phyloP scores from a whole-genome alignment of 352 stramenopile species.

The Phytopythium oedochilum region DNA sequence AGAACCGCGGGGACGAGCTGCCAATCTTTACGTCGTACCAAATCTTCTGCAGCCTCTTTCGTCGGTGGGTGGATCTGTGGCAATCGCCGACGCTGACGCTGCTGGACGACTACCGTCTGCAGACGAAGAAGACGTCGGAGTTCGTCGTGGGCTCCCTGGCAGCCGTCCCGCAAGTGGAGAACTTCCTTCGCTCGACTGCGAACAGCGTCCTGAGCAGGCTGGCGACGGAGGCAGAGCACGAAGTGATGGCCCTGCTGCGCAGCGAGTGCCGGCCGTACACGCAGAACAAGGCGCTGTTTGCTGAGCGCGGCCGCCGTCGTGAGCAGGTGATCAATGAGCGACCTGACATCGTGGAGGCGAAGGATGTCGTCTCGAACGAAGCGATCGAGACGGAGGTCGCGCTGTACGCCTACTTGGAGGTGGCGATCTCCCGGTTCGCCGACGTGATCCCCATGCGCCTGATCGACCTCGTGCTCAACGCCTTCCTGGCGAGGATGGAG shows the following conservation, averaged over 20 bases:
- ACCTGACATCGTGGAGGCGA: constrained; percentile 8
- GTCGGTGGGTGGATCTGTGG: constrained; percentile 34
- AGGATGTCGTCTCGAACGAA: constrained; percentile 10
- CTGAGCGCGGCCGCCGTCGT: constrained; percentile 13
- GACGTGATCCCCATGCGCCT: constrained; percentile 31
- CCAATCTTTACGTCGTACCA: constrained; percentile 34
- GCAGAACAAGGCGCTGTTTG: constrained; percentile 30
- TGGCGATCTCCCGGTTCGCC: constrained; percentile 25
- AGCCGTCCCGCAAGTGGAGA: constrained; percentile 11
- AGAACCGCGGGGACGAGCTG: constrained; percentile 32
- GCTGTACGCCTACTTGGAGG: constrained; percentile 27
- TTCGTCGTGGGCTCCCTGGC: constrained; percentile 12
- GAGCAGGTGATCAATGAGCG: constrained; percentile 10
- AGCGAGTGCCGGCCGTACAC: constrained; percentile 32
- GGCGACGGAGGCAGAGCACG: constrained; percentile 7
- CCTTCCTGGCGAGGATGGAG: constrained; percentile 24
- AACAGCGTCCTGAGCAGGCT: constrained; percentile 10
- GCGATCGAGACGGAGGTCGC: constrained; percentile 27
- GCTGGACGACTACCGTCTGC: constrained; percentile 14
- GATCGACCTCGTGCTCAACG: constrained; percentile 23
- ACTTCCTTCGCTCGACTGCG: constrained; percentile 15
- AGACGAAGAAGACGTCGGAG: constrained; percentile 24
- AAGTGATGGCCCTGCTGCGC: constrained; percentile 15
- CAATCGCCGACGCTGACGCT: constrained; percentile 21
- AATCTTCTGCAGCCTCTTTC: constrained; percentile 39